A percentile compares a stretch with the other conserved stretches of the same genome.
These are phyloP conservation scores for Penicillium sp. DNA, from an alignment of 2,329 filamentous ascomycete species.

Conservation along the genomic window DNA sequence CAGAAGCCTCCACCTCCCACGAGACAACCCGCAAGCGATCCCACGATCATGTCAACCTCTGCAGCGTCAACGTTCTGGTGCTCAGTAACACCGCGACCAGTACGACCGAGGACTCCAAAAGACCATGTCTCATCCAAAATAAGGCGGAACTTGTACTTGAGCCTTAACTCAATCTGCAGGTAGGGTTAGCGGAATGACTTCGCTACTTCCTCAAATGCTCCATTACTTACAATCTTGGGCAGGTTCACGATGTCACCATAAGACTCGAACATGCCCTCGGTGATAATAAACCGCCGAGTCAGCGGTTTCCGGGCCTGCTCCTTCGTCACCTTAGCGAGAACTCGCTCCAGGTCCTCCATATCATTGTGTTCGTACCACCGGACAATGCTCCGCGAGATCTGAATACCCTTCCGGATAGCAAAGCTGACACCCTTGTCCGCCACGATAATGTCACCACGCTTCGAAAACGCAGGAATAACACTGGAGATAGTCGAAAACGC, in stretches of 20 bases:
- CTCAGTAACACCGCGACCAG: conserved; percentile 89
- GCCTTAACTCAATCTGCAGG: conserved; percentile 78
- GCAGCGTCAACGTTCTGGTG: conserved; percentile 93
- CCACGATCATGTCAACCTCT: conserved; percentile 96
- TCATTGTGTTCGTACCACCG: conserved; percentile 96
- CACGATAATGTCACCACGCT: conserved; percentile 95
- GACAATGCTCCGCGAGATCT: conserved; percentile 87
- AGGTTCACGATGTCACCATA: conserved; percentile 82
- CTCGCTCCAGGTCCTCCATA: conserved; percentile 86
- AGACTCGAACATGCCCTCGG: conserved; percentile 90
- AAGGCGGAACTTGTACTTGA: conserved; percentile 95
- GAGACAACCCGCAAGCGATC: conserved; percentile 84
- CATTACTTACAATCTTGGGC: conserved; percentile 70
- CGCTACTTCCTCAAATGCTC: background rate
- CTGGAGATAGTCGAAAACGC: conserved; percentile 96
- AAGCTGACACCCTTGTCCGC: conserved; percentile 93
- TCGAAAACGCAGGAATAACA: conserved; percentile 95
- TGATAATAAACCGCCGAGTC: conserved; percentile 92
- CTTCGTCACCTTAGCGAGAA: conserved; percentile 80
- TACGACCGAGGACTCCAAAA: conserved; percentile 89
- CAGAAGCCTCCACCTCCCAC: conserved; percentile 96
- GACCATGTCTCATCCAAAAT: conserved; percentile 98
- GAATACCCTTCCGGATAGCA: conserved; percentile 88
- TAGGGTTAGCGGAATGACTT: conserved; percentile 4
- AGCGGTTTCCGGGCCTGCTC: conserved; percentile 87